Percentiles rank a stretch among this genome's conserved stretches.
Conservation (phyloP, 768 basidiomycete species). For the Rhodotorula graminis region DNA sequence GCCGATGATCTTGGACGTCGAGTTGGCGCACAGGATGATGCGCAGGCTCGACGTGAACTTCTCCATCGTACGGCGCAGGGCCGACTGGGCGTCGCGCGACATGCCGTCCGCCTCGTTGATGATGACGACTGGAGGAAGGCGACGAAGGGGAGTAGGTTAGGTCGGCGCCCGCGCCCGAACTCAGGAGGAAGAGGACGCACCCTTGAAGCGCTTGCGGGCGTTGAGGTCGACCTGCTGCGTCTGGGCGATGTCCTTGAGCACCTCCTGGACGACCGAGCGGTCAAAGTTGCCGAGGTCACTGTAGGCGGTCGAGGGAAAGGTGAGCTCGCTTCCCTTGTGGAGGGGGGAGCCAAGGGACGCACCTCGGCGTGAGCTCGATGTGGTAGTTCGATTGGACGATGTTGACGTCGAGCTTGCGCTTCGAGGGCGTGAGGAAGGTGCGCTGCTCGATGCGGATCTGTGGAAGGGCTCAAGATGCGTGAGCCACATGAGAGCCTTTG, state of each 20-base stretch:
- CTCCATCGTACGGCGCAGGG: slow-evolving; percentile 95
- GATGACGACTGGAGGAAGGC: slow-evolving; percentile 66
- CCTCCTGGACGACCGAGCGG: slow-evolving; percentile 88
- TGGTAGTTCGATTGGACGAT: slow-evolving; percentile 97
- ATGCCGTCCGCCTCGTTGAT: slow-evolving; percentile 97
- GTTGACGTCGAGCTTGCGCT: slow-evolving; percentile 90
- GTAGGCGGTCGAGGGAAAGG: neutral
- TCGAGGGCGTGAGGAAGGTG: slow-evolving; percentile 87
- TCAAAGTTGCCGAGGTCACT: slow-evolving; percentile 97
- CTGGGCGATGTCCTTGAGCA: slow-evolving; percentile 96
- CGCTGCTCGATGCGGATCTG: slow-evolving; percentile 97
- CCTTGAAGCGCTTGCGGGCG: slow-evolving; percentile 95
- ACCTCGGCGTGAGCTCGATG: slow-evolving; percentile 97
- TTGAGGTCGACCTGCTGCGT: slow-evolving; percentile 96
- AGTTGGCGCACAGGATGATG: slow-evolving; percentile 92
- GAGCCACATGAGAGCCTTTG: neutral
- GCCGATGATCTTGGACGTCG: slow-evolving; percentile 88
- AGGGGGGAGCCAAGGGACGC: no score
- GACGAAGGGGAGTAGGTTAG: neutral
- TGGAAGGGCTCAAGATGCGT: accelerated
- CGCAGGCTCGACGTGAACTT: slow-evolving; percentile 98
- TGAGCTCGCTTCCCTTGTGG: neutral
- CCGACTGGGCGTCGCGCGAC: slow-evolving; percentile 92
- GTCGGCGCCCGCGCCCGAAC: neutral
- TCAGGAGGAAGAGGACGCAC: slow-evolving; percentile 48